Evolutionary conservation across 164 flowering plant species (phyloP), one percentile per base, ranked within the genome.

Genomic region (Vitis rotundifolia): DNA sequence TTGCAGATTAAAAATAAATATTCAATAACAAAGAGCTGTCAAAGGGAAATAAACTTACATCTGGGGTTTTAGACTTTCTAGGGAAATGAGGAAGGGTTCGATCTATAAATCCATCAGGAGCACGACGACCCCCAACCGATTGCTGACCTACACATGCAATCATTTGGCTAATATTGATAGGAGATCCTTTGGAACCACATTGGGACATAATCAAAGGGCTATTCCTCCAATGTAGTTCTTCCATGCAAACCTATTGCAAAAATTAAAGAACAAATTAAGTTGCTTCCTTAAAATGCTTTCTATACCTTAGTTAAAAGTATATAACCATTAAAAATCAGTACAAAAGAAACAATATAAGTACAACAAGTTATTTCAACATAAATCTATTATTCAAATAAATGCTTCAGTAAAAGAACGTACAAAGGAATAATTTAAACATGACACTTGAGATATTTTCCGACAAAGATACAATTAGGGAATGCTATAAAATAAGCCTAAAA

Each of bases 121-220:
- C 97, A 80, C 98, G 92, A 26, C 88, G 88, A 72, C 99, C 99
- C 8, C 94, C 92, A 76, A 96, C 98, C 31, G 89, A 80, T 72
- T 96, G 99, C 80, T 96, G 99, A 63, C 99, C 98, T 67, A 96
- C 99, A 83, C 98, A 96, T 14, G 93, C 97, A 85, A 93, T 76
- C 99, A 96, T 96, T 73, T 96, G 99, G 65, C 95, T 87, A 15
- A 96, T 93, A 81, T 93, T 96, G 68, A 89, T 89, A 49, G 89
- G 88, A 66, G 98, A 93, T 68, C 99, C 99, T 80, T 96, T 96
- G 60, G 99, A 96, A 71, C 98, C 99, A 85, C 99, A 95, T 22
- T 90, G 94, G 47, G 94, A 89, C 99, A 93, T 95, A 67, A 93
- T 95, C 79, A 95, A 80, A 29, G 98, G 99, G 77, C 98, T 93